These are phyloP conservation scores for Boletellus ananas DNA, from an alignment of 768 basidiomycete genomes.

Conservation along the genomic window DNA sequence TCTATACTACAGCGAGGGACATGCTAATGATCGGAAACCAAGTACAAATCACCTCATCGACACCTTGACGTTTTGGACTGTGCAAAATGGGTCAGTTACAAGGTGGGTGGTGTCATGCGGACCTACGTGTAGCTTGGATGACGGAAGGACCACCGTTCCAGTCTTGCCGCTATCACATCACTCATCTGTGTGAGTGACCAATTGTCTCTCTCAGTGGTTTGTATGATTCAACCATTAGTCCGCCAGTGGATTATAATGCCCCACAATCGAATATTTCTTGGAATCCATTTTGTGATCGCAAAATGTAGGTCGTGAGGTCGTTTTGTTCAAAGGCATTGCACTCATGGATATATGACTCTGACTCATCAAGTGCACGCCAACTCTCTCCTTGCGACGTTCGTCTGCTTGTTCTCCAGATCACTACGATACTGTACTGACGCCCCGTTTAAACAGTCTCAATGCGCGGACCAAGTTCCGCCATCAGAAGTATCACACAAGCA, in stretches of 20 bases:
- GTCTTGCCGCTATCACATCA: slow-evolving; percentile 12
- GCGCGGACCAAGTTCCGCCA: slow-evolving; percentile 12
- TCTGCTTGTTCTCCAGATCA: neutral
- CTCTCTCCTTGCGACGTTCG: slow-evolving; percentile 26
- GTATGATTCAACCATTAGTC: neutral
- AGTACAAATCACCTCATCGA: slow-evolving; percentile 24
- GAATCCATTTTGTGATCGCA: slow-evolving; percentile 21
- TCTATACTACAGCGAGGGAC: neutral
- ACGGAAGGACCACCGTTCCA: neutral
- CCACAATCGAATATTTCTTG: slow-evolving; percentile 23
- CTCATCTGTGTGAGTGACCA: slow-evolving; percentile 19
- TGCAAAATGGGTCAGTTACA: slow-evolving; percentile 23
- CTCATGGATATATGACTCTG: neutral
- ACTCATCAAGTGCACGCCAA: slow-evolving; percentile 21
- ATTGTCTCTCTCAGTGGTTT: neutral
- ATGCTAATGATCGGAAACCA: neutral
- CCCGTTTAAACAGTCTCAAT: slow-evolving; percentile 15
- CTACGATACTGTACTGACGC: neutral
- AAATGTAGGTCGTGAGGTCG: slow-evolving; percentile 13
- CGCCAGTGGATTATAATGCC: slow-evolving; percentile 20
- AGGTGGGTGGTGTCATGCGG: slow-evolving; percentile 5
- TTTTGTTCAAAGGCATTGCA: neutral
- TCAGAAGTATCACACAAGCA: neutral
- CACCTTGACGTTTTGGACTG: slow-evolving; percentile 17
- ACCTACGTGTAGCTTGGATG: neutral